These are phyloP conservation scores for Sugiyamaella mastotermitis DNA, from an alignment of 805 yeast genomes.

Conservation along the genomic window DNA sequence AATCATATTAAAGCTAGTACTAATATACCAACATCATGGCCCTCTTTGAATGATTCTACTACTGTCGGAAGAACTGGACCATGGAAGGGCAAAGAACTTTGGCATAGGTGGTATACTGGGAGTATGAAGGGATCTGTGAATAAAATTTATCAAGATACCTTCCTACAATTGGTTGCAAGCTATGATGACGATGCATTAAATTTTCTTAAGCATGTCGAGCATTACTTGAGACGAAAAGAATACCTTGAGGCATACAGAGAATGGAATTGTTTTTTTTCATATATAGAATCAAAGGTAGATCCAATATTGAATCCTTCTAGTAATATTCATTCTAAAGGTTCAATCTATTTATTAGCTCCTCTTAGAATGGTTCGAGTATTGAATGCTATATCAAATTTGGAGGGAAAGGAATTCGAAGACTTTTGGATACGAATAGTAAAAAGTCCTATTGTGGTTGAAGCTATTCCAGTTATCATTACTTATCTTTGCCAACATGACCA, in stretches of 20 bases:
- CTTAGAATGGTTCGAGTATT: background rate
- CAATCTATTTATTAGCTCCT: conserved; percentile 1
- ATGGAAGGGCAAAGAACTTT: background rate
- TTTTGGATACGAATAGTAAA: conserved; percentile 10
- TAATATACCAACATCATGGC: no score
- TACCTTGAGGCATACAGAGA: background rate
- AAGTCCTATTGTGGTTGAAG: conserved; percentile 9
- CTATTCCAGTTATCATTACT: conserved; percentile 9
- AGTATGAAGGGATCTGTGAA: background rate
- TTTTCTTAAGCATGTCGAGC: background rate
- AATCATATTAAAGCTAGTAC: no score
- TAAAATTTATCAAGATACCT: background rate
- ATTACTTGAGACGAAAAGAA: conserved; percentile 1
- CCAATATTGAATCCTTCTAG: background rate
- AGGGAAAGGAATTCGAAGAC: conserved; percentile 3
- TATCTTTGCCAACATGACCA: conserved; percentile 2
- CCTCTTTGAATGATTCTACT: no score
- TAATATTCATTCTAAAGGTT: background rate
- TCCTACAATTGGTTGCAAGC: background rate
- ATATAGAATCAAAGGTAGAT: background rate
- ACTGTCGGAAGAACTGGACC: no score
- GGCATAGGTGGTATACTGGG: conserved; percentile 6
- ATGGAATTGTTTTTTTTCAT: conserved; percentile 1
- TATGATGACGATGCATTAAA: conserved; percentile 5
- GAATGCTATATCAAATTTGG: background rate